Base-by-base conservation (phyloP, 1,284 basidiomycete species). In the Trichosporon ovoides region DNA sequence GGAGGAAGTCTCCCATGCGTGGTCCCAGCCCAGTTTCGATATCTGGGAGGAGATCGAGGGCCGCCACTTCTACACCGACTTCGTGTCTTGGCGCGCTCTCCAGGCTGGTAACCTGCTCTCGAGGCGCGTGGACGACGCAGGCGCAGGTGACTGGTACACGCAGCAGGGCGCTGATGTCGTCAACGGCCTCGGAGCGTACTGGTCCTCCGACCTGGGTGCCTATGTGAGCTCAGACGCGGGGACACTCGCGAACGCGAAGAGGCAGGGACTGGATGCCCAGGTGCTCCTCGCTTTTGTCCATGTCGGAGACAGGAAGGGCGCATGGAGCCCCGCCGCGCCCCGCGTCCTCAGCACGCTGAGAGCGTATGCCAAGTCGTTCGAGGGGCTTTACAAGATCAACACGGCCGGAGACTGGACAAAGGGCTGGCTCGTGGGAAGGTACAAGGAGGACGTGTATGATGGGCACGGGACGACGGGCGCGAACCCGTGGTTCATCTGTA, bases 401-500 rank as follows among this genome's bases (percentile, higher is more conserved):
- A 16, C 57, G 5, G 67, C 63, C 0, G 55, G 38, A 37, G 50
- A 37, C 19, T 76, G 71, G 70, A 65, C 66, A 1, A 61, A 68
- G 0, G 77, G 78, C 11, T 68, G 75, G 63, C 76, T 77, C 1
- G 66, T 81, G 9, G 80, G 80, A 0, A 66, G 80, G 13, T 81
- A 81, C 62, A 64, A 64, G 10, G 74, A 79, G 66, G 80, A 81
- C 65, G 66, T 77, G 7, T 81, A 81, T 65, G 74, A 79, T 60
- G 75, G 79, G n/a, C 65, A 73, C 6, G 74, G 75, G 11, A 64
- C 63, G 16, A 69, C 71, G 13, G 58, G 58, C 22, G 79, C 72
- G 2, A 76, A 79, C 62, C 78, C 80, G 1, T 81, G 79, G 79
- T 75, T 54, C 64, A 70, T 80, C 28, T 73, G 75, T 59, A 79